Evolutionary conservation across 345 rosid genomes (phyloP).

Genomic region (Fremontodendron californicum): DNA sequence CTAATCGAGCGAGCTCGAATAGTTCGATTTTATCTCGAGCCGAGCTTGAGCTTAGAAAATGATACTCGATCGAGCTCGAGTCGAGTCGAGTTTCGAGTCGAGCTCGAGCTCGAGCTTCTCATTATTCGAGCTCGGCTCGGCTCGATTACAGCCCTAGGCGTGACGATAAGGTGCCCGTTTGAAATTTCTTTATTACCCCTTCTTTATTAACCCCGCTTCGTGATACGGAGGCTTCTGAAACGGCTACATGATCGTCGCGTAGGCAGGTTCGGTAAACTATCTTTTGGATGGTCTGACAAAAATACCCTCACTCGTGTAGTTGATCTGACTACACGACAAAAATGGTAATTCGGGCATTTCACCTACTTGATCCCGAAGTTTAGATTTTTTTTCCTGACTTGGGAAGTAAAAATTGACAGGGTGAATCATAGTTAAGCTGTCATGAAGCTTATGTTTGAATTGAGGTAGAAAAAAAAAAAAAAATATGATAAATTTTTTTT

Average conservation of each 20-base stretch:
- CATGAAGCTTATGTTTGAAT: no score
- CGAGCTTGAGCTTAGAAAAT: no score
- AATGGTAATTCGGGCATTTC: background rate
- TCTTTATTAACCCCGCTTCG: background rate
- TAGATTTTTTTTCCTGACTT: background rate
- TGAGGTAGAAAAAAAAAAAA: no score
- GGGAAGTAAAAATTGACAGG: background rate
- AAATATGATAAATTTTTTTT: no score
- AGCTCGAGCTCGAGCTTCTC: no score
- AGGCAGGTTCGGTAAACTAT: background rate
- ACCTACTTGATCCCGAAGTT: background rate
- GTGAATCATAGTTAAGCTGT: no score
- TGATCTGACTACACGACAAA: background rate
- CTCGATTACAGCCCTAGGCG: no score
- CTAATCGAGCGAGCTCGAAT: no score
- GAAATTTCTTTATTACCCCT: constrained; percentile 4
- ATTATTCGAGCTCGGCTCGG: no score
- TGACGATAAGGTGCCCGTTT: background rate
- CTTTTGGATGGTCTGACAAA: background rate
- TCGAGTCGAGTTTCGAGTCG: no score
- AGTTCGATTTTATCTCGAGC: no score
- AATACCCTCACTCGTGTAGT: background rate
- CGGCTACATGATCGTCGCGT: constrained; percentile 13
- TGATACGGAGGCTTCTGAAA: background rate
- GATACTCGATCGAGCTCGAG: no score